Conservation (phyloP, 2,329 filamentous ascomycete species). For the Zasmidium cellare region DNA sequence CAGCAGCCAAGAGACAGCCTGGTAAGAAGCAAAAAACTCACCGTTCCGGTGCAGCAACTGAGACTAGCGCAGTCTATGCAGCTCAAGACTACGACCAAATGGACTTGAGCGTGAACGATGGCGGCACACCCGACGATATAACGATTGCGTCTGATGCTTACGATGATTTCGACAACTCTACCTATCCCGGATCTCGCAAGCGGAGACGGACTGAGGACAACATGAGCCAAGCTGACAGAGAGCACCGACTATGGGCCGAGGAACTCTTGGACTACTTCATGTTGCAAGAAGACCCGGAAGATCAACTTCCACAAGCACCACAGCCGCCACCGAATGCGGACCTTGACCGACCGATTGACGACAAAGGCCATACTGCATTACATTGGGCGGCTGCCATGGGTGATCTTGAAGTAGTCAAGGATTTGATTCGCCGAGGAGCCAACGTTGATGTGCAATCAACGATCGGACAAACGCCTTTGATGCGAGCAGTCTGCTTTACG, state of each 20-base stretch:
- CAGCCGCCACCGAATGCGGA: slow-evolving; percentile 84
- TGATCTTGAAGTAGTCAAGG: slow-evolving; percentile 85
- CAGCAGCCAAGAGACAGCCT: slow-evolving; percentile 22
- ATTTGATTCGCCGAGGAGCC: slow-evolving; percentile 79
- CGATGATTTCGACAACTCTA: slow-evolving; percentile 76
- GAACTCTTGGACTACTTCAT: slow-evolving; percentile 96
- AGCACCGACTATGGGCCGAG: slow-evolving; percentile 89
- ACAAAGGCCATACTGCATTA: slow-evolving; percentile 86
- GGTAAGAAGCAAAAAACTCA: slow-evolving; percentile 17
- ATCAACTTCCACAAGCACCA: slow-evolving; percentile 68
- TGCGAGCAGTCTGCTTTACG: slow-evolving; percentile 92
- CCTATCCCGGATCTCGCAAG: slow-evolving; percentile 64
- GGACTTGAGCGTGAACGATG: slow-evolving; percentile 39
- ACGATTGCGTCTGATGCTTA: slow-evolving; percentile 83
- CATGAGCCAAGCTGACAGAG: slow-evolving; percentile 67
- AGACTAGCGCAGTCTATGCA: slow-evolving; percentile 61
- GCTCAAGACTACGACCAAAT: slow-evolving; percentile 38
- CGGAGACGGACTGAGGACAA: slow-evolving; percentile 70
- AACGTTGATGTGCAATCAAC: slow-evolving; percentile 66
- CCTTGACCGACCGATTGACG: slow-evolving; percentile 89
- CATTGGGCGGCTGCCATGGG: slow-evolving; percentile 99
- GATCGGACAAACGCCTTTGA: slow-evolving; percentile 79
- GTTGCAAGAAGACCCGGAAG: slow-evolving; percentile 51
- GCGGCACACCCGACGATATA: slow-evolving; percentile 79
- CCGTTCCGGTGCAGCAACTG: slow-evolving; percentile 36